Base-by-base conservation (phyloP, 2,329 filamentous ascomycete genomes). In the Aaosphaeria arxii region DNA sequence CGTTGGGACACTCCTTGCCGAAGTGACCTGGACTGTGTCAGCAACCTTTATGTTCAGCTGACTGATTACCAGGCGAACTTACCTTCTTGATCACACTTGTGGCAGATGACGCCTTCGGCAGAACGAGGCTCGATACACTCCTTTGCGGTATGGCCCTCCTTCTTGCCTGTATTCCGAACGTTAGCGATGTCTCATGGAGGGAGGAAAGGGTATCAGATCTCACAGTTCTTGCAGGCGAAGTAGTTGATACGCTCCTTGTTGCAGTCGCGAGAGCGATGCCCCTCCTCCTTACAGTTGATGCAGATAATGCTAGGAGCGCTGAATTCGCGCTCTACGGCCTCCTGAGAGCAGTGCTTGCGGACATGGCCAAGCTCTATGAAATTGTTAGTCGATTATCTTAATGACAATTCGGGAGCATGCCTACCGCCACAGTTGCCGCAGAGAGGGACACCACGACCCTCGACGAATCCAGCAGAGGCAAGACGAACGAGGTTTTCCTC, bases 231-330 rank as follows among this genome's bases (percentile, higher is more conserved):
- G 78, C 86, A 88, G 6, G 82, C 83, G 55, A 79, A 84, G 48
- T 76, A 83, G 71, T 87, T 81, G 30, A 82, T 70, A 43, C 86
- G 71, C 49, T 68, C 65, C 48, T 71, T 61, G 4, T 65, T 65
- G 49, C 87, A 90, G 56, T 90, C 85, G 44, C 86, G 83, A 44
- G 85, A 71, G 49, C 86, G 84, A 59, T 89, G 86, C 7, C 85
- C 86, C 29, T 75, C 70, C 36, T 78, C 75, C 4, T 77, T 71
- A 55, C 87, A 89, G 71, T 89, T 86, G 71, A 74, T 79, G 64
- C 87, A 90, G 42, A 74, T 75, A 43, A 87, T 77, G 17, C 72
- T 70, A 0, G 35, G 75, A 58, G 11, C 68, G 59, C 38, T 77
- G 70, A 2, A 54, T 40, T 67, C 63, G 28, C 62, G 70, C 60